Conservation (phyloP, 78 protist species). For the Dictyostelium purpureum region DNA sequence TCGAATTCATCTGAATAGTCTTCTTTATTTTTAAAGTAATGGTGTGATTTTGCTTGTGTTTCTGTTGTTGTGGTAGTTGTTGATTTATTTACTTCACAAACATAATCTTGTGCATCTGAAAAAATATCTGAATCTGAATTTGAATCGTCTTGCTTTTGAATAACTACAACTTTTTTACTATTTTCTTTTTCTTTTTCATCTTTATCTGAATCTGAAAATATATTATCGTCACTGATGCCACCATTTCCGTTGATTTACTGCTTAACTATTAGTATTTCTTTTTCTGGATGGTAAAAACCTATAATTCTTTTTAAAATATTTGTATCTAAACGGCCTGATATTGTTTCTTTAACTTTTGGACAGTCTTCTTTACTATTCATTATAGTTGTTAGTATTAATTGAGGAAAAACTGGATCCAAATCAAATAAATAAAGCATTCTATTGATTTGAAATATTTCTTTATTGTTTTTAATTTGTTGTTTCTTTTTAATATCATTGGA, state of each 20-base stretch:
- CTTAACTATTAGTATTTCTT: too few species aligned
- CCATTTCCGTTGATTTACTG: background rate
- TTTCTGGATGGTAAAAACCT: slow-evolving; percentile 4
- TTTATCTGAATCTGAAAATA: background rate
- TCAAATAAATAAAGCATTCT: slow-evolving; percentile 56
- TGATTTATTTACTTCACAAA: background rate
- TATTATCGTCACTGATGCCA: background rate
- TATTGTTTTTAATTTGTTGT: background rate
- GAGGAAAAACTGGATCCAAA: slow-evolving; percentile 52
- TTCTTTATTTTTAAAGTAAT: slow-evolving; percentile 3
- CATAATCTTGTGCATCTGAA: slow-evolving; percentile 66
- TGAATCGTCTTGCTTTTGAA: background rate
- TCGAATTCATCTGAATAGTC: background rate
- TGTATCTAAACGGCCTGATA: slow-evolving; percentile 7
- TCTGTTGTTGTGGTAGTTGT: background rate
- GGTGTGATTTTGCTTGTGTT: background rate
- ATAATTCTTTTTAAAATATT: background rate
- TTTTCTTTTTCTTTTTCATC: background rate
- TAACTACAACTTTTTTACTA: background rate
- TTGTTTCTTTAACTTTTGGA: background rate
- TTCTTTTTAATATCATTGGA: background rate
- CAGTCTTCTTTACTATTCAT: slow-evolving; percentile 40
- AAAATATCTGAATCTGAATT: slow-evolving; percentile 21
- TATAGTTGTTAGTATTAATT: slow-evolving; percentile 28
- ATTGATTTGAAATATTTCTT: slow-evolving; percentile 32